phyloP scores from a whole-genome alignment of 2,329 filamentous ascomycete species.

The Nothophoma quercina region DNA sequence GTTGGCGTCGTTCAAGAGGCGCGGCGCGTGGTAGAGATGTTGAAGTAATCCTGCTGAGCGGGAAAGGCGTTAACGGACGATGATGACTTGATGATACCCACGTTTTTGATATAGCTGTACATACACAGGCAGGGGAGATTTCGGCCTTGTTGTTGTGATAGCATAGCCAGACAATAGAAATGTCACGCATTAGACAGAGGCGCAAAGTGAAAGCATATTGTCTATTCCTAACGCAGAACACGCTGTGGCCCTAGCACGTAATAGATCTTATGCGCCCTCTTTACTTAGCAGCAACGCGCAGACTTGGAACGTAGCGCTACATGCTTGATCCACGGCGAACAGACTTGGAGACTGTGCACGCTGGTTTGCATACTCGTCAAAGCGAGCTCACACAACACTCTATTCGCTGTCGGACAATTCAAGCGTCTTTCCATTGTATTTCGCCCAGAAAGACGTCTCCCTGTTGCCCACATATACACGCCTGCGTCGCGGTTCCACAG shows the following conservation, averaged over 20 bases:
- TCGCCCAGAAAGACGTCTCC: background rate
- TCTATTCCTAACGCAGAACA: background rate
- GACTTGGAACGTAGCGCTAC: background rate
- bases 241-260: background rate
- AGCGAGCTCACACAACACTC: background rate
- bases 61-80: background rate
- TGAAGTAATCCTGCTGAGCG: constrained; percentile 8
- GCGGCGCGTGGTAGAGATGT: constrained; percentile 1
- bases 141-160: background rate
- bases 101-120: background rate
- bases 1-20: constrained; percentile 7
- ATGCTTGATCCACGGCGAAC: background rate
- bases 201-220: background rate
- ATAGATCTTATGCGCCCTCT: background rate
- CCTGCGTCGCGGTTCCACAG: background rate
- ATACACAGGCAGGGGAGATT: background rate
- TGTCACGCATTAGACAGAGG: background rate
- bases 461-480: background rate
- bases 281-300: background rate
- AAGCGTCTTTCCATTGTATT: background rate
- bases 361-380: too few relatives aligned
- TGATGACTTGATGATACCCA: constrained; percentile 15
- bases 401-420: background rate
- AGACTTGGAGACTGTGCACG: too few relatives aligned
- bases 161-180: background rate